A percentile compares a stretch with the other conserved stretches of the same genome.
Conservation (phyloP, 257 asterid genomes). For the Primulina huaijiensis region DNA sequence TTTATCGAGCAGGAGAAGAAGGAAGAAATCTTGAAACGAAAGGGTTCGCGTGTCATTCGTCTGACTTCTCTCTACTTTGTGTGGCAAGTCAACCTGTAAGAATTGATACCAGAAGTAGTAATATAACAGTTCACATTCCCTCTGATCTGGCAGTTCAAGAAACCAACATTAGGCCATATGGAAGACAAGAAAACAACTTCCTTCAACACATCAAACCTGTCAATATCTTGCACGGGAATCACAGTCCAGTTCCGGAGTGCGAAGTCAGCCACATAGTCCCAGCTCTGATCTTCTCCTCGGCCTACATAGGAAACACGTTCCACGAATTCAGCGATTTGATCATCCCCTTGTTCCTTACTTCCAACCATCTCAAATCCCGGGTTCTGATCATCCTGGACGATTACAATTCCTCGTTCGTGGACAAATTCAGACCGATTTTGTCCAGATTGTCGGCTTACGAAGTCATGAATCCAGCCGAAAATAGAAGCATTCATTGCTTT, state of each 20-base stretch:
- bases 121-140: neutral
- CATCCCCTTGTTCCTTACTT: neutral
- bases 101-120: slow-evolving; percentile 9
- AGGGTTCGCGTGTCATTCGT: slow-evolving; percentile 41
- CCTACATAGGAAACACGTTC: neutral
- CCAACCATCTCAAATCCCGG: neutral
- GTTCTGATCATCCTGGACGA: slow-evolving; percentile 3
- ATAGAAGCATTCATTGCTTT: slow-evolving; percentile 46
- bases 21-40: slow-evolving; percentile 32
- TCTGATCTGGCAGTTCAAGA: neutral
- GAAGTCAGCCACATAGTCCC: neutral
- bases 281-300: neutral
- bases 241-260: neutral
- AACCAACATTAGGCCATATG: neutral
- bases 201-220: neutral
- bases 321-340: neutral
- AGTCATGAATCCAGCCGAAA: slow-evolving; percentile 37
- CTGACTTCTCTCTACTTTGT: slow-evolving; percentile 38
- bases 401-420: slow-evolving; percentile 34
- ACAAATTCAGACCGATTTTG: slow-evolving; percentile 35
- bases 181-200: neutral
- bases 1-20: slow-evolving; percentile 38
- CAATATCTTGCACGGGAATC: neutral
- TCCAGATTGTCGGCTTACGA: slow-evolving; percentile 31
- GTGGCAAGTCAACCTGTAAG: slow-evolving; percentile 35